phyloP scores from a whole-genome alignment of 805 yeast species.

The Blastobotrys attinorum region DNA sequence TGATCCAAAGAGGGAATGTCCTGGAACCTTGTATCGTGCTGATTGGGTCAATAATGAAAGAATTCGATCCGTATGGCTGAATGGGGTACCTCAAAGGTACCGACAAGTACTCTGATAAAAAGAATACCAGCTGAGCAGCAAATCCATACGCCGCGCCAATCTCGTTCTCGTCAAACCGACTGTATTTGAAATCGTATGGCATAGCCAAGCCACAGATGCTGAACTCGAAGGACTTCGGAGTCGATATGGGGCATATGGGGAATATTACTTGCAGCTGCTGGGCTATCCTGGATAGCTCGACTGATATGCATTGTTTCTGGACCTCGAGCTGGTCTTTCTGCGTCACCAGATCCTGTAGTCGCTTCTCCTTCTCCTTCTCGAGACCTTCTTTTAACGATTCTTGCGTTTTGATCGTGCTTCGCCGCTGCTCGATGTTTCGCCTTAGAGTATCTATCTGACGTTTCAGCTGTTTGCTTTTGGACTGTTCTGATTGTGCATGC shows the following conservation, averaged over 20 bases:
- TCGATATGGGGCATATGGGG: constrained; percentile 13
- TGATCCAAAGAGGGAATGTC: constrained; percentile 44
- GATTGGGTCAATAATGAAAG: constrained; percentile 43
- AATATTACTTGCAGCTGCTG: constrained; percentile 19
- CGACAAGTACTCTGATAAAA: constrained; percentile 35
- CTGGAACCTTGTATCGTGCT: constrained; percentile 33
- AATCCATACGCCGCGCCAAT: constrained; percentile 44
- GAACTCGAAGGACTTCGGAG: constrained; percentile 19
- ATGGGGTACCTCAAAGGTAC: constrained; percentile 45
- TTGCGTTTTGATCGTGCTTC: constrained; percentile 5
- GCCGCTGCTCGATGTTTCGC: constrained; percentile 7
- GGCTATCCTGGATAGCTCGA: constrained; percentile 25
- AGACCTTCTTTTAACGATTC: background rate
- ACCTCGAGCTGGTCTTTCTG: background rate
- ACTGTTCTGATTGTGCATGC: constrained; percentile 2
- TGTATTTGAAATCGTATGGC: constrained; percentile 17
- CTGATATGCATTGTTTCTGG: background rate
- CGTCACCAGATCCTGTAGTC: background rate
- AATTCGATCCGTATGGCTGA: constrained; percentile 39
- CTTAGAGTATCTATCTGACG: constrained; percentile 10
- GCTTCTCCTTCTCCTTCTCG: background rate
- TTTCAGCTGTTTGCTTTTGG: constrained; percentile 3
- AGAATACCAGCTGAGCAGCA: constrained; percentile 35
- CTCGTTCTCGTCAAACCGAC: constrained; percentile 31
- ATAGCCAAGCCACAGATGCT: constrained; percentile 31